phyloP scores from a whole-genome alignment of 495 filamentous ascomycete species.

The Choiromyces venosus region DNA sequence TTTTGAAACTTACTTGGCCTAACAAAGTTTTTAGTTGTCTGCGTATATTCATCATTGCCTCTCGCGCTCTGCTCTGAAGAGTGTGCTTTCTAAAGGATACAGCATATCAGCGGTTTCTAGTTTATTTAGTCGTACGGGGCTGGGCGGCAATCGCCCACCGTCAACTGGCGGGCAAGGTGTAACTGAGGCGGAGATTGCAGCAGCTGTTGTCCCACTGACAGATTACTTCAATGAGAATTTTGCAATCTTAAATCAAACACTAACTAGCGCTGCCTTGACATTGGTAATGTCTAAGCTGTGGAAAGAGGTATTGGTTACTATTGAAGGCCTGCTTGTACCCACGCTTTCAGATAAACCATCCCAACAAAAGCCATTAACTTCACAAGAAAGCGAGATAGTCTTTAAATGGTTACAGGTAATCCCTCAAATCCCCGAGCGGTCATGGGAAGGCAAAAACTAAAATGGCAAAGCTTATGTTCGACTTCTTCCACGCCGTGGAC shows the following conservation, averaged over 20 bases:
- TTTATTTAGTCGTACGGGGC: constrained; percentile 59
- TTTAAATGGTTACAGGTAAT: constrained; percentile 73
- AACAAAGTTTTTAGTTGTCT: constrained; percentile 59
- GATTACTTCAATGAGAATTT: constrained; percentile 99
- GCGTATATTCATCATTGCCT: constrained; percentile 88
- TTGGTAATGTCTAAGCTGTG: constrained; percentile 96
- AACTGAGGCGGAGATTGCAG: constrained; percentile 67
- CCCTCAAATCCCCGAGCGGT: constrained; percentile 1
- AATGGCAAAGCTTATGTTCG: constrained; percentile 64
- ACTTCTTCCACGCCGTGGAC: constrained; percentile 92
- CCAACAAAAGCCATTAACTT: constrained; percentile 74
- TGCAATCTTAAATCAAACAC: constrained; percentile 93
- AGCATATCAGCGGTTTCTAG: constrained; percentile 70
- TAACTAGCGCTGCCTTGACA: constrained; percentile 88
- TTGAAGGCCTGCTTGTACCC: constrained; percentile 85
- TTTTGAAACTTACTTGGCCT: neutral
- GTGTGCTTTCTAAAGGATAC: constrained; percentile 66
- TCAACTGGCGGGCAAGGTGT: constrained; percentile 53
- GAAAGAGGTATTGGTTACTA: constrained; percentile 92
- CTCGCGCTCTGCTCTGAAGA: constrained; percentile 70
- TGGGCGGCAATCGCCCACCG: constrained; percentile 47
- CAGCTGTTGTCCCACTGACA: constrained; percentile 81
- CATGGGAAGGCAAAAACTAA: constrained; percentile 15
- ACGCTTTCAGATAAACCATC: constrained; percentile 94
- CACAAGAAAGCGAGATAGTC: constrained; percentile 88